Evolutionary conservation across 441 rosid genomes (phyloP).

Genomic region (Populus tomentosa): DNA sequence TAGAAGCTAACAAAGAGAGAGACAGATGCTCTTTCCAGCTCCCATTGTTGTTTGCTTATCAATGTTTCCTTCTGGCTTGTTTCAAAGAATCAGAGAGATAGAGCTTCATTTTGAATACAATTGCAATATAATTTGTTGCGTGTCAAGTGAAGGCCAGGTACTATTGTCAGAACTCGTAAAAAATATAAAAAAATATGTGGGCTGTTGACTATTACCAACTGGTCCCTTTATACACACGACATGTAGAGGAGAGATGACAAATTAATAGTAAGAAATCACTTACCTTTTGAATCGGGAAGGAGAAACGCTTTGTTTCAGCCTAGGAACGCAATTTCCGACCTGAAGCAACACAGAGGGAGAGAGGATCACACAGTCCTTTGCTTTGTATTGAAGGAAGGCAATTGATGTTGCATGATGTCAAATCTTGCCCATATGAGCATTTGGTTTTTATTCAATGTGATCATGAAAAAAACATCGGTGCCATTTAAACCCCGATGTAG

Average conservation of each 20-base stretch:
- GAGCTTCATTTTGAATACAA: background rate
- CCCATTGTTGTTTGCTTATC: conserved; percentile 22
- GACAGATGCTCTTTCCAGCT: conserved; percentile 21
- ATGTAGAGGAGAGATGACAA: background rate
- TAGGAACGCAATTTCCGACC: background rate
- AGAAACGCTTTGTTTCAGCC: background rate
- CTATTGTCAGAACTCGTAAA: background rate
- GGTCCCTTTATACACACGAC: background rate
- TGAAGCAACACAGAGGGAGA: background rate
- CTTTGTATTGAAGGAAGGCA: conserved; percentile 22
- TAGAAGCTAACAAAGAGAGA: conserved; percentile 54
- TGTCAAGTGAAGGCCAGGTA: background rate
- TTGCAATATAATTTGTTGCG: background rate
- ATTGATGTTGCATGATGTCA: background rate
- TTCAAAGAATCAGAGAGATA: background rate
- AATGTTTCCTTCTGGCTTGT: conserved; percentile 7
- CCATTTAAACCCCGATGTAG: background rate
- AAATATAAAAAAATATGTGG: background rate
- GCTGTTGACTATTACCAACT: background rate
- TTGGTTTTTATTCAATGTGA: background rate
- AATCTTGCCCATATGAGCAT: background rate
- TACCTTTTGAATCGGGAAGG: background rate
- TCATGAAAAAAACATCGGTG: background rate
- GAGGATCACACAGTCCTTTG: conserved; percentile 8
- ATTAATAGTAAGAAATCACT: background rate